Percentiles rank a stretch among this genome's conserved stretches.
Evolutionary conservation across 2,329 filamentous ascomycete species (phyloP).

Genomic region (Graphilbum ipis-grandicollis): DNA sequence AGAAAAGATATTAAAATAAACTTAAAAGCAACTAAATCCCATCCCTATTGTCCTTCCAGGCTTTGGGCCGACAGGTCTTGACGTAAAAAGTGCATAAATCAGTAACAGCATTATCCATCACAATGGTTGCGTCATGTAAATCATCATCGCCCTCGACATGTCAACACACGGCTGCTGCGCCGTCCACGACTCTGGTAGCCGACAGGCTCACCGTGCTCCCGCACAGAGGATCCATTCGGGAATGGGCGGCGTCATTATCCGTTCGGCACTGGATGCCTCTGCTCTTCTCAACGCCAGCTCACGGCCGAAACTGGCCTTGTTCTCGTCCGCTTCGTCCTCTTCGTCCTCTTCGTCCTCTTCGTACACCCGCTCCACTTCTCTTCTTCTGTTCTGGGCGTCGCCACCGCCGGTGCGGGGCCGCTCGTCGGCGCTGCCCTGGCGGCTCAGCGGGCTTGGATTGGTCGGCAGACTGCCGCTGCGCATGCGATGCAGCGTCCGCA

Average conservation of each 20-base stretch:
- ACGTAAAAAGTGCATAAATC: too few relatives aligned
- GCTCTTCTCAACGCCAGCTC: too few relatives aligned
- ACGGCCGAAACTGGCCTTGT: too few relatives aligned
- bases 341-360: conserved; percentile 13
- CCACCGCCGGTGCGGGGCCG: background rate
- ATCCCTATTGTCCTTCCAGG: too few relatives aligned
- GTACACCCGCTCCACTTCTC: conserved; percentile 8
- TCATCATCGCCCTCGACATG: too few relatives aligned
- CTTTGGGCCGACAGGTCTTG: too few relatives aligned
- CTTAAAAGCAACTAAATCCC: too few relatives aligned
- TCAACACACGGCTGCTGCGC: too few relatives aligned
- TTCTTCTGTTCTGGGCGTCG: conserved; percentile 5
- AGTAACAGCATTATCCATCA: too few relatives aligned
- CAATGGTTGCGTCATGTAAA: too few relatives aligned
- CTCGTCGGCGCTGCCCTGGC: conserved; percentile 28
- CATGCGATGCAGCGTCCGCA: conserved; percentile 32
- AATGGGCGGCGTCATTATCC: conserved; percentile 40
- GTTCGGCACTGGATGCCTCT: conserved; percentile 15
- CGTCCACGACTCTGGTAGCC: conserved; percentile 24
- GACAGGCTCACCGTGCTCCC: conserved; percentile 29
- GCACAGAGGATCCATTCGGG: conserved; percentile 42
- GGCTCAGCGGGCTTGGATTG: conserved; percentile 29
- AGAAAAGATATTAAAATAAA: too few relatives aligned
- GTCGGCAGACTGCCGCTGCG: conserved; percentile 36
- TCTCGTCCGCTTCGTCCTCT: conserved; percentile 7